Evolutionary conservation across 208 protist species (phyloP), one percentile per base, ranked within the genome.

Genomic region (Wallacemonas sp.): DNA sequence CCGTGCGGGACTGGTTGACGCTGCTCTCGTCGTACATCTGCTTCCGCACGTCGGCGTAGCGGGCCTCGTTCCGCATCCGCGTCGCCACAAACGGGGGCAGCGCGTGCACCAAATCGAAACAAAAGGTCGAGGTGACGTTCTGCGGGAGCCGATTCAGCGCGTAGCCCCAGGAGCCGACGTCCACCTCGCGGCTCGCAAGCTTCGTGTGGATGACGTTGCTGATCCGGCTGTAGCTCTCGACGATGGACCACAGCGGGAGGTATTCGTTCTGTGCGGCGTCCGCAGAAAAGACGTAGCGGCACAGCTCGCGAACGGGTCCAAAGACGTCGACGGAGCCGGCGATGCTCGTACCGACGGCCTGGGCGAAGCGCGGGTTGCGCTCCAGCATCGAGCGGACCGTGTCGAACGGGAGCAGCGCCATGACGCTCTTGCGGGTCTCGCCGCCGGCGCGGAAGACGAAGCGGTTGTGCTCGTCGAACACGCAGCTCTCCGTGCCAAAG

Each of bases 201-300:
- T 91, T 92, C 32, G 85, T 89, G 83, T 96, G 88, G 31, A 96
- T 94, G 48, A 91, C 88, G 59, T 93, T 93, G 54, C 91, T 70
- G 33, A 96, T 77, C 61, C 75, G 67, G 50, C 80, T 91, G 82
- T 93, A 95, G 52, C 70, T 82, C 50, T 93, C 79, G 45, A 95
- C 61, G 54, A 95, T 93, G 26, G 73, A 80, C 89, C 84, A 91
- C 38, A 95, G 70, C 26, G 82, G 79, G 22, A 95, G 74, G 70
- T 93, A 92, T 70, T 93, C 86, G 68, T 93, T 93, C 71, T 86
- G 77, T 25, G 76, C 74, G 10, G 75, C 70, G 14, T 68, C 64
- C 3, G 84, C 74, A 3, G 86, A 82, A 69, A 93, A 93, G 44
- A 95, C 86, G 46, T 80, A 84, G 36, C 86, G 86, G 69, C 86